These are phyloP conservation scores for Penicillium herquei DNA, from an alignment of 495 filamentous ascomycete species.

Conservation along the genomic window DNA sequence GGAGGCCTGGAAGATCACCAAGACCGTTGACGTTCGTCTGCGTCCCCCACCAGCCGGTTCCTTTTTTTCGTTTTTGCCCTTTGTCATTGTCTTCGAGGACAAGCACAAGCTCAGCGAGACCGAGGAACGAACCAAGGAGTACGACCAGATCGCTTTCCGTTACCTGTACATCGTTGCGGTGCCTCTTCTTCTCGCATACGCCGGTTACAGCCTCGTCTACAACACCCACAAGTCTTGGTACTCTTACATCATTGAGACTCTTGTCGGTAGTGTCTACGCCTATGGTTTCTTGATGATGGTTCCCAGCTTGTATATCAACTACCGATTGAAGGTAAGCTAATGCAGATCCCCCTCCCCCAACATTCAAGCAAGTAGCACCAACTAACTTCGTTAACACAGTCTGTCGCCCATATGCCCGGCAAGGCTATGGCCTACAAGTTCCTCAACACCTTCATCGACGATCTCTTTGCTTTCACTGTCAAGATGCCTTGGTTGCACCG, in stretches of 20 bases:
- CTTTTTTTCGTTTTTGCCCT: constrained; percentile 73
- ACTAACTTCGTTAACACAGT: constrained; percentile 41
- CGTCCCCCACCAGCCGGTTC: constrained; percentile 62
- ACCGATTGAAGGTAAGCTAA: constrained; percentile 69
- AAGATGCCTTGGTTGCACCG: constrained; percentile 97
- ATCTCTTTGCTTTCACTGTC: constrained; percentile 96
- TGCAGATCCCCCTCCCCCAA: constrained; percentile 6
- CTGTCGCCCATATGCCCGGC: constrained; percentile 93
- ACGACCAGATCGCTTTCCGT: constrained; percentile 95
- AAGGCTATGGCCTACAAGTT: constrained; percentile 98
- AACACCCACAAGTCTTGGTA: constrained; percentile 99
- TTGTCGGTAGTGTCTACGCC: constrained; percentile 94
- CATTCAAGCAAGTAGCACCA: neutral
- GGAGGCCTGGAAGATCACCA: constrained; percentile 99
- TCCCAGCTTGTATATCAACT: constrained; percentile 96
- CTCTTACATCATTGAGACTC: constrained; percentile 83
- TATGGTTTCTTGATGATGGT: constrained; percentile 99
- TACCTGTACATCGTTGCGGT: constrained; percentile 93
- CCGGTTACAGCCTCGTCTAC: constrained; percentile 84
- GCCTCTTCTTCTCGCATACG: constrained; percentile 84
- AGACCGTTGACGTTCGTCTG: constrained; percentile 86
- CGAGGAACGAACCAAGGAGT: constrained; percentile 96
- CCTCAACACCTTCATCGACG: constrained; percentile 76
- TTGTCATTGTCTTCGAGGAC: constrained; percentile 86
- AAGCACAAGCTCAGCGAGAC: constrained; percentile 94